Evolutionary conservation across 1,284 basidiomycete genomes (phyloP).

Genomic region (Marasmius fiardii): DNA sequence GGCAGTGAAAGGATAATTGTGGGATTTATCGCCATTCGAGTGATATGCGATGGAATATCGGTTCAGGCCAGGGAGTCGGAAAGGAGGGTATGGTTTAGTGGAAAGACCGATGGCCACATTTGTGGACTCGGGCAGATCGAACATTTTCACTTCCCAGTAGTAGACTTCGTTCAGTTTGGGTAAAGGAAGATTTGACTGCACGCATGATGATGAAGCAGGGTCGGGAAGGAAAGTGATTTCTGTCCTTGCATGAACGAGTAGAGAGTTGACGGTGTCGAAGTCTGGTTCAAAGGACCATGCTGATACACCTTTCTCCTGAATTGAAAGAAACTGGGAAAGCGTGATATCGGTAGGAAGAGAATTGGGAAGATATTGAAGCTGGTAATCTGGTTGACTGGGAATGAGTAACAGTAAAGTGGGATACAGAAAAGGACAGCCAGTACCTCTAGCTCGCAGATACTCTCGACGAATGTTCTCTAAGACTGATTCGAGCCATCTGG

Average conservation of each 20-base stretch:
- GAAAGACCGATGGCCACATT: constrained; percentile 87
- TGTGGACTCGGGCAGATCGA: constrained; percentile 84
- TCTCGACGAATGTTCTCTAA: constrained; percentile 65
- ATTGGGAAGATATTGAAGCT: constrained; percentile 88
- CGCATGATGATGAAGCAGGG: constrained; percentile 87
- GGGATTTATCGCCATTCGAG: constrained; percentile 95
- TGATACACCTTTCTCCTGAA: constrained; percentile 96
- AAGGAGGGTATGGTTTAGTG: constrained; percentile 92
- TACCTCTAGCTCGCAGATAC: constrained; percentile 89
- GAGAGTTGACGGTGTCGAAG: constrained; percentile 87
- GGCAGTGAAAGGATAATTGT: constrained; percentile 95
- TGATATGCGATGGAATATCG: constrained; percentile 96
- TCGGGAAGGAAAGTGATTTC: constrained; percentile 96
- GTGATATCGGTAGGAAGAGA: constrained; percentile 95
- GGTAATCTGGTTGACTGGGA: constrained; percentile 64
- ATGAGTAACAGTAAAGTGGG: constrained; percentile 8
- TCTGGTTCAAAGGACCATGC: constrained; percentile 98
- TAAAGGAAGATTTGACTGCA: constrained; percentile 91
- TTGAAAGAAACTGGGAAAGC: constrained; percentile 93
- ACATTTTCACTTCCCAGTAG: constrained; percentile 98
- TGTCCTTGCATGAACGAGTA: constrained; percentile 90
- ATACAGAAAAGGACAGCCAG: constrained; percentile 22
- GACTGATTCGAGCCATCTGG: constrained; percentile 89
- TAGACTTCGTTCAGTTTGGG: constrained; percentile 97
- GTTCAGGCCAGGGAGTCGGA: constrained; percentile 87